Evolutionary conservation across 306 rosid genomes (phyloP), one percentile per base, ranked within the genome.

Genomic region (Cucumis melo): DNA sequence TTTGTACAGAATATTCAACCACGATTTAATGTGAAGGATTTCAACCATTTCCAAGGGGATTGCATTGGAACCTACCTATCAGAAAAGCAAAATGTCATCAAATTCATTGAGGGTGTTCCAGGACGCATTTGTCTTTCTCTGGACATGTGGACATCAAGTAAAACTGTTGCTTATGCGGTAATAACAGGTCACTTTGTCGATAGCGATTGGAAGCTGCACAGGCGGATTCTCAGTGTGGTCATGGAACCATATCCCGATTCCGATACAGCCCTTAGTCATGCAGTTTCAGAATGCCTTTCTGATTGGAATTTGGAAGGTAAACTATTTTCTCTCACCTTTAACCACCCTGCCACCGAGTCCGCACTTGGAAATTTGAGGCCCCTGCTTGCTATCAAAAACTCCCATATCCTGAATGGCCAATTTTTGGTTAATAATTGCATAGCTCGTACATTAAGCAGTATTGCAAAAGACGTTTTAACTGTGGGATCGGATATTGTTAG

Each of bases 191-290:
- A 94, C 83, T 94, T 90, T 82, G 88, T 94, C 64, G 96, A 94
- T 78, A 78, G 84, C 74, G 95, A 94, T 82, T 94, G 97, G 98
- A 94, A 91, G 87, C 68, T 90, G 83, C 97, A 87, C 80, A 82
- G 78, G 82, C 87, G 95, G 80, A 83, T 90, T 78, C 93, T 94
- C 76, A 94, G 91, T 83, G 97, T 94, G 71, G 90, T 89, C 46
- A 90, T 92, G 97, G 97, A 91, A 84, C 96, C 97, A 12, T 89
- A 87, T 79, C 96, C 97, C 2, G 85, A 94, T 84, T 94, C 96
- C 2, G 95, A 91, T 63, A 53, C 85, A 20, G 93, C 91, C 46
- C 82, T 91, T 24, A 80, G 87, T 82, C 97, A 92, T 82, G 95
- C 96, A 75, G 89, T 94, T 60, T 83, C 97, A 61, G 96, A 79